Conservation (phyloP, 2,329 filamentous ascomycete genomes). For the Penicillium sclerotigenum region DNA sequence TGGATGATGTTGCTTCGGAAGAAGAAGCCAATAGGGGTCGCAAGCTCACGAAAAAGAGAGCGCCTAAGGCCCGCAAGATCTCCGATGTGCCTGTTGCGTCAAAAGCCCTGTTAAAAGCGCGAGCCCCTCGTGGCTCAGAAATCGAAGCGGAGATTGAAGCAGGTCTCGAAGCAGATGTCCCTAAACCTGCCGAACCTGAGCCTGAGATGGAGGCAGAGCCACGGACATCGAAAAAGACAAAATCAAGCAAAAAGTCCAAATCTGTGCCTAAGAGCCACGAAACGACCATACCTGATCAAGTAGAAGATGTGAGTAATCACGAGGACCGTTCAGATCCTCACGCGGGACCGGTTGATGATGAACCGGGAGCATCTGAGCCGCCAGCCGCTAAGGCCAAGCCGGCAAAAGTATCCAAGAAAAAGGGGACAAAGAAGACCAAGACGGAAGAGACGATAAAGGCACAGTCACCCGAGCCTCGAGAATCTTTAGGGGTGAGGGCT, state of each 20-base stretch:
- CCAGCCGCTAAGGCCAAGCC: slow-evolving; percentile 20
- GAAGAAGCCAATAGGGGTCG: slow-evolving; percentile 47
- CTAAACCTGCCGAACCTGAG: slow-evolving; percentile 49
- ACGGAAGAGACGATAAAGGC: slow-evolving; percentile 15
- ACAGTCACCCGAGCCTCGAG: slow-evolving; percentile 4
- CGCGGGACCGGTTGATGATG: slow-evolving; percentile 3
- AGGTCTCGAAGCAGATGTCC: slow-evolving; percentile 58
- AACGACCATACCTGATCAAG: slow-evolving; percentile 5
- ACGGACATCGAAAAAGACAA: slow-evolving; percentile 27
- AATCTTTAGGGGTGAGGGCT: not conserved
- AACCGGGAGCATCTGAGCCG: slow-evolving; percentile 13
- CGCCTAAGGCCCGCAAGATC: slow-evolving; percentile 49
- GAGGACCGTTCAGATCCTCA: slow-evolving; percentile 7
- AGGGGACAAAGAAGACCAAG: slow-evolving; percentile 22
- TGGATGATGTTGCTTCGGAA: slow-evolving; percentile 21
- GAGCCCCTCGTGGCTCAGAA: slow-evolving; percentile 59
- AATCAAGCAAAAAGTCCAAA: slow-evolving; percentile 32
- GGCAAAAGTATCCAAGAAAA: slow-evolving; percentile 22
- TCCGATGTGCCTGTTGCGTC: slow-evolving; percentile 50
- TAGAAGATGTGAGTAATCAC: slow-evolving; percentile 9
- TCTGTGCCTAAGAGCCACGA: slow-evolving; percentile 11
- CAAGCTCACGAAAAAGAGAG: slow-evolving; percentile 38
- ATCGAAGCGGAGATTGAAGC: slow-evolving; percentile 64
- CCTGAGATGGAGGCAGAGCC: slow-evolving; percentile 24
- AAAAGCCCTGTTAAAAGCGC: slow-evolving; percentile 45